Conservation (phyloP, 176 grass and related monocot species). For the Oryza meridionalis region DNA sequence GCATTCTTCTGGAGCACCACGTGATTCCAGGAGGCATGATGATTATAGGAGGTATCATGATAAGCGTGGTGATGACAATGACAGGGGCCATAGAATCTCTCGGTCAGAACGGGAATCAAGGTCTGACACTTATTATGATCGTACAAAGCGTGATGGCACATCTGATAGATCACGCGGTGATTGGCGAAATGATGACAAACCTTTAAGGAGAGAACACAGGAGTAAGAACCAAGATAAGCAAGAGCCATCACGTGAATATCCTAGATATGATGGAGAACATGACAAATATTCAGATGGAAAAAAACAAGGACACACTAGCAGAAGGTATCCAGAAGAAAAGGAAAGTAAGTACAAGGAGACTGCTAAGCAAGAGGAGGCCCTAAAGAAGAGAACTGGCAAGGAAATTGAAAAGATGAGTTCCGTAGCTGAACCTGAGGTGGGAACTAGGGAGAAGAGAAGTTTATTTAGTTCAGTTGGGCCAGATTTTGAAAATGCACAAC, state of each 20-base stretch:
- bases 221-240: slow-evolving; percentile 65
- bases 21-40: slow-evolving; percentile 65
- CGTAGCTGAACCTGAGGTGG: slow-evolving; percentile 34
- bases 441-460: slow-evolving; percentile 58
- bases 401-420: slow-evolving; percentile 58
- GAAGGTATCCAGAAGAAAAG: slow-evolving; percentile 50
- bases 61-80: slow-evolving; percentile 59
- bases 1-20: slow-evolving; percentile 52
- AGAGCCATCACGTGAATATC: slow-evolving; percentile 7
- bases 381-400: slow-evolving; percentile 57
- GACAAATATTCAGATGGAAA: slow-evolving; percentile 49
- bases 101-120: slow-evolving; percentile 58
- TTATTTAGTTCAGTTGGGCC: slow-evolving; percentile 55
- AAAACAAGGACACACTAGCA: slow-evolving; percentile 39
- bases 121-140: slow-evolving; percentile 48
- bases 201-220: slow-evolving; percentile 46
- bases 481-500: slow-evolving; percentile 41
- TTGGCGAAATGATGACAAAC: slow-evolving; percentile 45
- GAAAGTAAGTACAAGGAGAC: slow-evolving; percentile 57
- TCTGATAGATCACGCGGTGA: slow-evolving; percentile 55
- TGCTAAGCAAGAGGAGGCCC: slow-evolving; percentile 46
- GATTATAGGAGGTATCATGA: slow-evolving; percentile 69
- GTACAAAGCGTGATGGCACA: slow-evolving; percentile 38
- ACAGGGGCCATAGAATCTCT: slow-evolving; percentile 62
- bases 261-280: slow-evolving; percentile 44